These are phyloP conservation scores for Fusarium mangiferae DNA, from an alignment of 2,329 filamentous ascomycete genomes.

Conservation along the genomic window DNA sequence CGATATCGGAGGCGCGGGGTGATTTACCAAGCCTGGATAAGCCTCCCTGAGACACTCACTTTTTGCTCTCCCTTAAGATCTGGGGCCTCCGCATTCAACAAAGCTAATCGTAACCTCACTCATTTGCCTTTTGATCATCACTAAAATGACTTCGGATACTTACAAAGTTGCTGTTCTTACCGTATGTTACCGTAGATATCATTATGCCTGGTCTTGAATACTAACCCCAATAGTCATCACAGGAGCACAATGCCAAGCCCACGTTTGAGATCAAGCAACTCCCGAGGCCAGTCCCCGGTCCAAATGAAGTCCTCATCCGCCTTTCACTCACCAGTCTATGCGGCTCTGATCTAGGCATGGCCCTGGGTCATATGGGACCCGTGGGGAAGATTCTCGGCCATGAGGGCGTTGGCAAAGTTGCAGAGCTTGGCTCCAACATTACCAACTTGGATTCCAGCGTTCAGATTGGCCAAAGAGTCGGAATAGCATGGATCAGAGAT, in stretches of 20 bases:
- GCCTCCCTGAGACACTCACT: background rate
- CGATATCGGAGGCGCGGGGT: background rate
- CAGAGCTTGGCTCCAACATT: constrained; percentile 50
- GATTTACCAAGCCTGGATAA: background rate
- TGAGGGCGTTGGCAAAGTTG: constrained; percentile 56
- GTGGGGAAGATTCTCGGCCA: constrained; percentile 53
- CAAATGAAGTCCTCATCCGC: constrained; percentile 47
- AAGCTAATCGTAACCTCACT: background rate
- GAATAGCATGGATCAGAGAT: constrained; percentile 54
- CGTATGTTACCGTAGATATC: background rate
- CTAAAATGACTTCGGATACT: constrained; percentile 10
- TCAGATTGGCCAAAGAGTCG: constrained; percentile 49
- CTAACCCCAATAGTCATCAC: constrained; percentile 12
- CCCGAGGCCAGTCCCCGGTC: constrained; percentile 24
- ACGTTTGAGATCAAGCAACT: constrained; percentile 18
- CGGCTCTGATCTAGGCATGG: constrained; percentile 53
- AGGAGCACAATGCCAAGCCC: constrained; percentile 11
- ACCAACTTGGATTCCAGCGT: constrained; percentile 35
- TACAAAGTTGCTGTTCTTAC: constrained; percentile 27
- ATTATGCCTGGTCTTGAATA: fast-evolving
- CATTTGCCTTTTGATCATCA: no score
- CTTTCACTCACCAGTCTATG: constrained; percentile 52
- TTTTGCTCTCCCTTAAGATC: background rate
- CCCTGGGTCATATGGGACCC: constrained; percentile 51
- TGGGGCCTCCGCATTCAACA: background rate